Evolutionary conservation across 2,329 filamentous ascomycete genomes (phyloP), one percentile per base, ranked within the genome.

Genomic region (Talaromyces verruculosus): DNA sequence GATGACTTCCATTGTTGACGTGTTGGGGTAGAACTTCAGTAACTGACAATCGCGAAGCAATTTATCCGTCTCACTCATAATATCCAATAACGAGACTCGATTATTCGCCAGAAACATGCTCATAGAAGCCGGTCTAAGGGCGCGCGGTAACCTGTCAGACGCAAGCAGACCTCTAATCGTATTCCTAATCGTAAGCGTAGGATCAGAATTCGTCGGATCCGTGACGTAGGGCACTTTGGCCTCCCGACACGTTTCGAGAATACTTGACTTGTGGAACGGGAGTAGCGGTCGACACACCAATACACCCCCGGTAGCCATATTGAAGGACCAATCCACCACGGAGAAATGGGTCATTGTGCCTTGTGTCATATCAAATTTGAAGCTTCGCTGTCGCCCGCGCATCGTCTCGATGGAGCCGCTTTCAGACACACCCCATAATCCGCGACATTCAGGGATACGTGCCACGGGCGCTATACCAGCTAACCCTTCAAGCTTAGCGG

Each of bases 381-480:
- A 67, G 6, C 37, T 39, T 10, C 47, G 59, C 84, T 82, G 67
- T 85, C 82, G 62, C 5, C 43, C 61, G 28, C 7, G 73, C 74
- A 69, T 80, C 80, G 39, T 76, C 68, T 72, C 81, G 1, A 83
- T 67, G 22, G 83, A 78, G 3, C 89, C 89, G 72, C 89, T 91
- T 74, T 86, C 84, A 71, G 91, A 84, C 1, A 91, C 85, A 0
- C 90, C 88, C 73, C 92, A 87, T 1, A 96, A 76, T 35, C 90
- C 90, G 71, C 89, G 84, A 72, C 91, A 96, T 76, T 97, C 93
- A 1, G 94, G 94, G n/a, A 97, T 92, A 53, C 86, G 85, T 33
- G 85, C 83, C 19, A 85, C 81, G 2, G 81, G 71, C 10, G 83
- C 84, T 71, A 96, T 95, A 3, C 91, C 92, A 17, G 84, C 81